These are phyloP conservation scores for Colletotrichum sp. DNA, from an alignment of 2,329 filamentous ascomycete genomes.

Conservation along the genomic window DNA sequence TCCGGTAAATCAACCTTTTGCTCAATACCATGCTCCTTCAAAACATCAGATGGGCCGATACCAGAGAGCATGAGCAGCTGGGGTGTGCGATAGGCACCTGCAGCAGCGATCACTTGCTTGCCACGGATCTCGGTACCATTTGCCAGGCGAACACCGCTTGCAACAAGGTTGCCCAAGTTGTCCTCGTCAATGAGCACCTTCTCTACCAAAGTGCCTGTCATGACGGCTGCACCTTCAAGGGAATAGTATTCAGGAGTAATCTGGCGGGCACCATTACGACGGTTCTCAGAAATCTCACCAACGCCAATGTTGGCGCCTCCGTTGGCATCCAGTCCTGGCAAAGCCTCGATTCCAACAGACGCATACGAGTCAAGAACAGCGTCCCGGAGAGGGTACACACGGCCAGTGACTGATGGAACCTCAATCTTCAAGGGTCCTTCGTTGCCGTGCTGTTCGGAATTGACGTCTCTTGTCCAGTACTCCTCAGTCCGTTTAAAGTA, in stretches of 20 bases:
- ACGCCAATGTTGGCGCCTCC: slow-evolving; percentile 34
- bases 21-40: slow-evolving; percentile 42
- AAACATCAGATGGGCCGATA: slow-evolving; percentile 49
- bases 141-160: slow-evolving; percentile 30
- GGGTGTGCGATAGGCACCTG: slow-evolving; percentile 55
- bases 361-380: slow-evolving; percentile 39
- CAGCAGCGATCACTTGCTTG: slow-evolving; percentile 44
- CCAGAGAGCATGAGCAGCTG: slow-evolving; percentile 58
- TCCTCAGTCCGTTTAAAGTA: slow-evolving; percentile 8
- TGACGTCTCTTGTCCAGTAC: slow-evolving; percentile 26
- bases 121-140: slow-evolving; percentile 26
- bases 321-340: slow-evolving; percentile 28
- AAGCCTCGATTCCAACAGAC: slow-evolving; percentile 39
- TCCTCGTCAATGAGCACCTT: slow-evolving; percentile 18
- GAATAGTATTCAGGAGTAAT: slow-evolving; percentile 27
- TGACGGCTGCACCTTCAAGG: slow-evolving; percentile 29
- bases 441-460: slow-evolving; percentile 40
- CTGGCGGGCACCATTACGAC: slow-evolving; percentile 25
- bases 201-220: slow-evolving; percentile 26
- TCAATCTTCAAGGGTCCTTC: slow-evolving; percentile 40
- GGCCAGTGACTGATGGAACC: slow-evolving; percentile 31
- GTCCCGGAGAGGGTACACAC: slow-evolving; percentile 42
- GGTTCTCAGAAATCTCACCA: slow-evolving; percentile 30
- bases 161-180: slow-evolving; percentile 3
- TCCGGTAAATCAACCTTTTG: slow-evolving; percentile 48